These are phyloP conservation scores for Pulveroboletus sp. DNA, from an alignment of 768 basidiomycete species.

Conservation along the genomic window DNA sequence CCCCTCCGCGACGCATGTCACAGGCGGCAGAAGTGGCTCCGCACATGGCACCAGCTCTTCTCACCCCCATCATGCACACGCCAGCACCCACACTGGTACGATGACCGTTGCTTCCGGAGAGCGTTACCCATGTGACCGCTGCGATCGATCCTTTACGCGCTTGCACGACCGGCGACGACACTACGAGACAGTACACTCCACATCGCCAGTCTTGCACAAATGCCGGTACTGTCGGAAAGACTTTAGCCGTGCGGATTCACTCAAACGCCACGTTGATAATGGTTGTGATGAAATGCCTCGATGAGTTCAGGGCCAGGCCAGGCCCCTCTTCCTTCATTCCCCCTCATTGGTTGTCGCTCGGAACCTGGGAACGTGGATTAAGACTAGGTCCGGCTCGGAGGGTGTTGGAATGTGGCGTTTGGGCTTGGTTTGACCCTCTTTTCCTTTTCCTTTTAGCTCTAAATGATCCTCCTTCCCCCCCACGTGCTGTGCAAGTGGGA, in stretches of 20 bases:
- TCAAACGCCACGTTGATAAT: conserved; percentile 81
- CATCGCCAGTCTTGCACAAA: conserved; percentile 61
- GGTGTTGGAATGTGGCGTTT: conserved; percentile 13
- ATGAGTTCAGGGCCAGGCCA: conserved; percentile 14
- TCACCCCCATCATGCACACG: conserved; percentile 7
- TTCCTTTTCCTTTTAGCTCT: conserved; percentile 4
- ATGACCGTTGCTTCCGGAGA: conserved; percentile 39
- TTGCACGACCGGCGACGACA: conserved; percentile 82
- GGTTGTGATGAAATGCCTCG: conserved; percentile 67
- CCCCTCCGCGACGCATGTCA: conserved; percentile 14
- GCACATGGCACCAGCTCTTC: conserved; percentile 6
- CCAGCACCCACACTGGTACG: conserved; percentile 12
- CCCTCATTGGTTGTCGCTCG: conserved; percentile 1
- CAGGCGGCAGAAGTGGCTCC: conserved; percentile 12
- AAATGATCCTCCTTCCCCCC: conserved; percentile 12
- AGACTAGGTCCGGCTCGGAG: conserved; percentile 9
- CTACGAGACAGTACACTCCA: conserved; percentile 71
- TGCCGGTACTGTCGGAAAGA: conserved; percentile 75
- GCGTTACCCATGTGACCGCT: conserved; percentile 69
- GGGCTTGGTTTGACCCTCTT: conserved; percentile 4
- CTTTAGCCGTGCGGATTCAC: conserved; percentile 76
- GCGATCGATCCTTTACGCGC: conserved; percentile 77
- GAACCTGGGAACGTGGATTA: conserved; percentile 16
- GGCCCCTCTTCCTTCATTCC: neutral
- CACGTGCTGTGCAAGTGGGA: conserved; percentile 6